phyloP scores from a whole-genome alignment of 2,329 filamentous ascomycete species.

The Alternaria gaisen region DNA sequence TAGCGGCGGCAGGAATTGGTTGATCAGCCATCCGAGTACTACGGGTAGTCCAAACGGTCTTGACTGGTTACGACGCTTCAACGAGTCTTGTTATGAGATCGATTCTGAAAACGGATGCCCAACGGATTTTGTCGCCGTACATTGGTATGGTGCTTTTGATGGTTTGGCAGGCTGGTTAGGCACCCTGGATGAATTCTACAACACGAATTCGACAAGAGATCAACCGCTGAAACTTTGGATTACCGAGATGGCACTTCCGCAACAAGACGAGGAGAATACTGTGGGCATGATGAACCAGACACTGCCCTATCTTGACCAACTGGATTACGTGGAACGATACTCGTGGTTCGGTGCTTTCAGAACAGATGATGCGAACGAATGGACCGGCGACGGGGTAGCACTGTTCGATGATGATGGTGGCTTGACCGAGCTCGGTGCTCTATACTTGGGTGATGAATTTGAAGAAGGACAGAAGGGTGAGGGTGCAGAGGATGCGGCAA shows the following conservation, averaged over 20 bases:
- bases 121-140: conserved; percentile 61
- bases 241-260: conserved; percentile 74
- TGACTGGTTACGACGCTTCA: conserved; percentile 73
- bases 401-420: conserved; percentile 45
- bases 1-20: conserved; percentile 58
- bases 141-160: conserved; percentile 71
- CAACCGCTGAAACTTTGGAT: conserved; percentile 68
- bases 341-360: conserved; percentile 50
- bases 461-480: conserved; percentile 43
- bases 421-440: conserved; percentile 42
- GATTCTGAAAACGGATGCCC: conserved; percentile 55
- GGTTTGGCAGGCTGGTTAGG: conserved; percentile 73
- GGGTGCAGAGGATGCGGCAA: conserved; percentile 27
- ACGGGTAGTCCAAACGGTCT: conserved; percentile 70
- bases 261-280: conserved; percentile 65
- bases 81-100: conserved; percentile 63
- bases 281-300: conserved; percentile 76
- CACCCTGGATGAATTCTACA: conserved; percentile 63
- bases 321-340: conserved; percentile 57
- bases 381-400: conserved; percentile 48
- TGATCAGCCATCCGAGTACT: conserved; percentile 74
- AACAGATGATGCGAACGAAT: conserved; percentile 44
- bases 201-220: conserved; percentile 59
- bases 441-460: conserved; percentile 46
- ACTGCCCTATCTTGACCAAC: conserved; percentile 71